Evolutionary conservation across 2,329 filamentous ascomycete genomes (phyloP).

Genomic region (Cyclaneusma minus): DNA sequence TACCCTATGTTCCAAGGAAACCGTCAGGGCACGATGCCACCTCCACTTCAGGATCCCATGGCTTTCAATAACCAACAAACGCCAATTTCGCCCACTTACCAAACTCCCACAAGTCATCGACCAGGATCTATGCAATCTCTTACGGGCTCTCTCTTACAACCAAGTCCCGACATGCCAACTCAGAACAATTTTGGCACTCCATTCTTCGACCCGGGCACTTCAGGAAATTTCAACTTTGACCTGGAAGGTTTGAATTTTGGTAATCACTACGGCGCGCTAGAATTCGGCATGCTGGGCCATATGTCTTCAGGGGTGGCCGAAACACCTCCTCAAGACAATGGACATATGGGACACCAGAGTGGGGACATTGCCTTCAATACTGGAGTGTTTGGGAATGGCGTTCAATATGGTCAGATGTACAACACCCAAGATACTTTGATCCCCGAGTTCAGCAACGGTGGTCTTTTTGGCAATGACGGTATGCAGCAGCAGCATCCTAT

Average conservation of each 20-base stretch:
- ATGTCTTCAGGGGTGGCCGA: constrained; percentile 89
- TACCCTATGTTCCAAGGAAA: constrained; percentile 26
- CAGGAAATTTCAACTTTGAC: constrained; percentile 89
- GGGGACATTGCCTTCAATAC: constrained; percentile 19
- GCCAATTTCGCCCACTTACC: constrained; percentile 61
- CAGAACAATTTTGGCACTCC: constrained; percentile 30
- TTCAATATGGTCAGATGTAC: constrained; percentile 33
- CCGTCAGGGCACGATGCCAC: constrained; percentile 30
- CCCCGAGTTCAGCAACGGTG: constrained; percentile 33
- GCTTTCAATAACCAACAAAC: constrained; percentile 53
- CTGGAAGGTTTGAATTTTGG: constrained; percentile 88
- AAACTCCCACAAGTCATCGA: constrained; percentile 33
- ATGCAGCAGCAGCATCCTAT: constrained; percentile 43
- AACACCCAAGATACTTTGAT: constrained; percentile 29
- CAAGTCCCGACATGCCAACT: constrained; percentile 28
- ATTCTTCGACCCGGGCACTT: constrained; percentile 83
- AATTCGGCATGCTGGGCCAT: constrained; percentile 91
- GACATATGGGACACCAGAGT: constrained; percentile 31
- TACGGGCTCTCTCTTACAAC: constrained; percentile 24
- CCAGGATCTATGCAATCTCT: constrained; percentile 25
- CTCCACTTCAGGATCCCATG: constrained; percentile 32
- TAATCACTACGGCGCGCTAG: constrained; percentile 87
- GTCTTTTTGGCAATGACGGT: constrained; percentile 15
- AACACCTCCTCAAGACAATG: constrained; percentile 50
- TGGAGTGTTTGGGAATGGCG: constrained; percentile 14